phyloP scores from a whole-genome alignment of 176 grass and related monocot genomes.

The Musa schizocarpa region DNA sequence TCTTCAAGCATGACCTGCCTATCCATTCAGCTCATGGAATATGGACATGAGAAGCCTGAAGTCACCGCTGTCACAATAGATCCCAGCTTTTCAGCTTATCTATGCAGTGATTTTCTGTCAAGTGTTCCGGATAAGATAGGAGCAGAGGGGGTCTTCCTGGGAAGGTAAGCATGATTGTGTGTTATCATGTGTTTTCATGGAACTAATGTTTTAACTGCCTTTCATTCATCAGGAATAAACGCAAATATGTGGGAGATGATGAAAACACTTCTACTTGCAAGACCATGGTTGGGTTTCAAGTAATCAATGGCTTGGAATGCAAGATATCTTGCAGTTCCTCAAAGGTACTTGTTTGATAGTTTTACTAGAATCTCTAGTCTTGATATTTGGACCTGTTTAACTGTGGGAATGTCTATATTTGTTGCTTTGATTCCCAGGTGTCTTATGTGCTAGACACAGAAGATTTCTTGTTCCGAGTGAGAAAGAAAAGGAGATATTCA shows the following conservation, averaged over 20 bases:
- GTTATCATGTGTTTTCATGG: neutral
- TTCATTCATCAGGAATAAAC: slow-evolving; percentile 60
- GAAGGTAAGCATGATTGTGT: slow-evolving; percentile 36
- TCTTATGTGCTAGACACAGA: slow-evolving; percentile 92
- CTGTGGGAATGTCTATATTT: neutral
- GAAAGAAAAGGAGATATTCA: slow-evolving; percentile 40
- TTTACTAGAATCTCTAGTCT: neutral
- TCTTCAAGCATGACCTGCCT: slow-evolving; percentile 31
- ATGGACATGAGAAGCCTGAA: slow-evolving; percentile 50
- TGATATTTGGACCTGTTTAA: neutral
- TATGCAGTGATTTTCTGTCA: slow-evolving; percentile 45
- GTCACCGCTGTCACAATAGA: slow-evolving; percentile 38
- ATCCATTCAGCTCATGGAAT: slow-evolving; percentile 55
- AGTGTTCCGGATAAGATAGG: slow-evolving; percentile 39
- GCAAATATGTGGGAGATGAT: slow-evolving; percentile 43
- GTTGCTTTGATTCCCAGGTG: slow-evolving; percentile 32
- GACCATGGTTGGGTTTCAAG: slow-evolving; percentile 48
- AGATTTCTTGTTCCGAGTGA: slow-evolving; percentile 67
- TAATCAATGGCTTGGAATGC: slow-evolving; percentile 92
- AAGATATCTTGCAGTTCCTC: slow-evolving; percentile 78
- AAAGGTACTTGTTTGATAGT: slow-evolving; percentile 35
- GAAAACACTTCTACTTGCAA: slow-evolving; percentile 42
- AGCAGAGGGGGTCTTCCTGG: slow-evolving; percentile 53
- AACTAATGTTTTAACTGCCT: neutral
- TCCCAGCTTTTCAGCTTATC: slow-evolving; percentile 41